Evolutionary conservation across 2,329 filamentous ascomycete genomes (phyloP), one percentile per base, ranked within the genome.

Genomic region (Lomentospora prolificans): DNA sequence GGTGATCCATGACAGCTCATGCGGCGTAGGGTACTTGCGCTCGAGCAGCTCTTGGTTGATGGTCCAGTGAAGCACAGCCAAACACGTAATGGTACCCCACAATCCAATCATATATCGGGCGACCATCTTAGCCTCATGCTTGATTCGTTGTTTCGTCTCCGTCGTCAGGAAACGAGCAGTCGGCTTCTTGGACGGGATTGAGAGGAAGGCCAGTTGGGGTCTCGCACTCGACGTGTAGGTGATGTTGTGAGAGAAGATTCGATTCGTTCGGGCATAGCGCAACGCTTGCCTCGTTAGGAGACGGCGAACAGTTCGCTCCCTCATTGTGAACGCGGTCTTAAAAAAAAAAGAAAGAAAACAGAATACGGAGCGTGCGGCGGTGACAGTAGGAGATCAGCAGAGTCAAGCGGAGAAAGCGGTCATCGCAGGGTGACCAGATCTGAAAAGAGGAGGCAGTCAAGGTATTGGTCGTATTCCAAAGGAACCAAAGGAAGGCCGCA

Each of bases 121-220:
- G 41, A 84, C 85, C 28, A 87, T 76, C 63, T 81, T 82, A 50
- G 89, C 75, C 63, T 92, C 87, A 60, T 86, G 77, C 60, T 81
- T 85, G 57, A 91, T 73, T 74, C 84, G 89, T 59, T 75, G 73
- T 60, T 82, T 86, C 59, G 83, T 82, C 66, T 90, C 86, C 0
- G 89, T 95, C n/a, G 87, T 90, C 58, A 95, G 80, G 59, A 88
- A 81, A 54, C 91, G 85, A 3, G 81, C 80, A 36, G 85, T 73
- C 46, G 81, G 74, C 52, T 80, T 77, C 51, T 75, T 67, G 44
- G 70, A 61, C 19, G 72, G 77, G 2, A 74, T 70, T 31, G 70
- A 72, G 65, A 78, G 76, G 65, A 76, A 85, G 55, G 74, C 79
- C n/a, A 70, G 70, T 64, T 71, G 77, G 55, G 67, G 79, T 57